Base-by-base conservation (phyloP, 106 monocot species). In the Apostasia shenzhenica region DNA sequence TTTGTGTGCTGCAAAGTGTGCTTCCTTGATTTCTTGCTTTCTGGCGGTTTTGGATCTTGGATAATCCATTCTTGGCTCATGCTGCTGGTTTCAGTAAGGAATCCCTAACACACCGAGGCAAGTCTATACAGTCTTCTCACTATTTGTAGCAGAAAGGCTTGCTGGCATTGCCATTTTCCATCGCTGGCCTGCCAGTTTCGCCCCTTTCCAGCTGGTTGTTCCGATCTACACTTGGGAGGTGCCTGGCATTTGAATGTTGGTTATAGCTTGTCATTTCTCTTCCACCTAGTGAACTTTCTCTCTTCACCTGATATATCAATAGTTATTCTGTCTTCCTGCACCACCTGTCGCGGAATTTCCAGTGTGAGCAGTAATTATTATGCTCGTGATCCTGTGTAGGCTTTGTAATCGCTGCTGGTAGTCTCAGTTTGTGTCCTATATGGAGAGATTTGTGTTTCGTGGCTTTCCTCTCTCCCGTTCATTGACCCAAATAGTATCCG, bases 151-250 rank as follows among this genome's bases (percentile, higher is more conserved):
- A 11, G 84, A 80, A 67, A 75, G 85, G 48, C 66, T 81, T 47
- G 81, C 78, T 39, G 78, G 81, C 42, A 79, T 81, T 54, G 75
- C 65, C 42, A 85, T 85, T 63, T 81, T 85, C 63, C 78, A 70
- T 45, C 78, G 58, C 4, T 78, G 85, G 47, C 78, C 78, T 48
- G 48, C 72, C 12, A 75, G 60, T 85, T 81, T 47, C 41, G 39
- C 14, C 85, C 81, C 6, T 78, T 85, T 37, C 78, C 85, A 7
- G 4, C 75, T 49, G 78, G 72, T 55, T 85, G 85, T 81, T 85
- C 81, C 58, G 52, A 41, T 10, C 78, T 81, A 67, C 81, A 63
- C 64, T 56, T 81, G 10, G 81, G 71, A 56, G 85, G 81, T 13
- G 75, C 8, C 47, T 85, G 85, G 81, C 67, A 81, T 0, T 44